phyloP scores from a whole-genome alignment of 2,329 filamentous ascomycete genomes.

The Keithomyces neogunnii region DNA sequence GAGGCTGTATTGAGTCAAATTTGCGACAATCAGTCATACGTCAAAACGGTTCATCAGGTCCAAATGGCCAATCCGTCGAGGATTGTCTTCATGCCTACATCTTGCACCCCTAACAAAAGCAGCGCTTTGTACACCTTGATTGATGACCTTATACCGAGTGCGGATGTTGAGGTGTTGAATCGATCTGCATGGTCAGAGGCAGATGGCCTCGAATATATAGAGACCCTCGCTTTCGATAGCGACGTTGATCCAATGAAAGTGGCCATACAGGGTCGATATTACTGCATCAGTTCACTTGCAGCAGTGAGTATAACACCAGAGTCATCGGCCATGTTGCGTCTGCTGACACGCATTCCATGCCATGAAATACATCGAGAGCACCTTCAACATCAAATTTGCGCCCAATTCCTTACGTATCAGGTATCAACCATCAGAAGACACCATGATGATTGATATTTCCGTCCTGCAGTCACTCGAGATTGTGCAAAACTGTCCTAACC shows the following conservation, averaged over 20 bases:
- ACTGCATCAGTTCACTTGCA: conserved; percentile 75
- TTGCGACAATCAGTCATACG: conserved; percentile 86
- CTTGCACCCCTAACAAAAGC: conserved; percentile 53
- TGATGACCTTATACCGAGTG: conserved; percentile 42
- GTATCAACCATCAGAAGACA: conserved; percentile 81
- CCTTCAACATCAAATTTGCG: conserved; percentile 50
- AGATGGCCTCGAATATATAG: conserved; percentile 67
- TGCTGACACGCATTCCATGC: conserved; percentile 41
- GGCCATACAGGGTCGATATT: conserved; percentile 74
- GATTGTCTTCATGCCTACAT: conserved; percentile 68
- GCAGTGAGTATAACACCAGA: conserved; percentile 50
- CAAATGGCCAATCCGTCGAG: conserved; percentile 70
- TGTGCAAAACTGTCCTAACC: conserved; percentile 73
- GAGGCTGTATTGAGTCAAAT: conserved; percentile 85
- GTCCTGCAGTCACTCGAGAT: conserved; percentile 84
- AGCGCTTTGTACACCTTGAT: conserved; percentile 70
- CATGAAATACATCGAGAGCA: conserved; percentile 71
- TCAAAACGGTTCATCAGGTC: conserved; percentile 80
- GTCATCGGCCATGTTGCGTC: no score
- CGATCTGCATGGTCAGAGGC: conserved; percentile 78
- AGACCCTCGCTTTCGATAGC: conserved; percentile 68
- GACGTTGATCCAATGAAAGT: conserved; percentile 77
- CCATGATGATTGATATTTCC: conserved; percentile 91
- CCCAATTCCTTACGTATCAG: conserved; percentile 52
- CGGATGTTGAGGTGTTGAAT: conserved; percentile 45